Percentiles rank a stretch among this genome's conserved stretches.
Evolutionary conservation across 768 basidiomycete genomes (phyloP).

Genomic region (Auricularia sp.): DNA sequence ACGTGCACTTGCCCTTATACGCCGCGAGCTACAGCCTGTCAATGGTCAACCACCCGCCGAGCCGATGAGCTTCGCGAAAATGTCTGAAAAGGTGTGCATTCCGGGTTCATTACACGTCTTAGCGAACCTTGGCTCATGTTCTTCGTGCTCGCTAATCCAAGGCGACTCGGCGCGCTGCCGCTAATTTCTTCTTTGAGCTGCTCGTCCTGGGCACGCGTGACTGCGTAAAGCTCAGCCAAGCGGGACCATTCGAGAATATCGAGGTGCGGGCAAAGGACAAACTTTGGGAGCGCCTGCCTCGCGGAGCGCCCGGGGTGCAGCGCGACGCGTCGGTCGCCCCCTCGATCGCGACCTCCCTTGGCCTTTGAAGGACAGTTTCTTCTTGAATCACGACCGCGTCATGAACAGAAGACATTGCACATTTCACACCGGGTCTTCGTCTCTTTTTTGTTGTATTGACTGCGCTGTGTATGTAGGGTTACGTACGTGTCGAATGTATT

Average conservation of each 20-base stretch:
- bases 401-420: not conserved
- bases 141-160: slow-evolving; percentile 20
- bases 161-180: slow-evolving; percentile 85
- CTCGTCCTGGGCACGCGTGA: slow-evolving; percentile 91
- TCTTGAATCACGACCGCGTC: not conserved
- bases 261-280: slow-evolving; percentile 70
- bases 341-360: slow-evolving; percentile 8
- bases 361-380: slow-evolving; percentile 3
- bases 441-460: not conserved
- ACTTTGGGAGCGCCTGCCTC: slow-evolving; percentile 57
- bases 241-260: slow-evolving; percentile 74
- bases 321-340: slow-evolving; percentile 9
- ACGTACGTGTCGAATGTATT: not conserved
- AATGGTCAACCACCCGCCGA: slow-evolving; percentile 39
- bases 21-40: slow-evolving; percentile 55
- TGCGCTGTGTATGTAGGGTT: not conserved
- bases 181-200: slow-evolving; percentile 96
- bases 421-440: not conserved
- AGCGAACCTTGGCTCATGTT: not conserved
- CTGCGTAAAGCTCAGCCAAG: slow-evolving; percentile 73
- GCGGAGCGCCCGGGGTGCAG: not conserved
- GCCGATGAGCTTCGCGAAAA: slow-evolving; percentile 62
- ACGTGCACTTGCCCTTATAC: slow-evolving; percentile 68
- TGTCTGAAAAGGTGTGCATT: slow-evolving; percentile 61
- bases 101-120: not conserved